Evolutionary conservation across 495 filamentous ascomycete species (phyloP).

Genomic region (Corynascus novoguineensis): DNA sequence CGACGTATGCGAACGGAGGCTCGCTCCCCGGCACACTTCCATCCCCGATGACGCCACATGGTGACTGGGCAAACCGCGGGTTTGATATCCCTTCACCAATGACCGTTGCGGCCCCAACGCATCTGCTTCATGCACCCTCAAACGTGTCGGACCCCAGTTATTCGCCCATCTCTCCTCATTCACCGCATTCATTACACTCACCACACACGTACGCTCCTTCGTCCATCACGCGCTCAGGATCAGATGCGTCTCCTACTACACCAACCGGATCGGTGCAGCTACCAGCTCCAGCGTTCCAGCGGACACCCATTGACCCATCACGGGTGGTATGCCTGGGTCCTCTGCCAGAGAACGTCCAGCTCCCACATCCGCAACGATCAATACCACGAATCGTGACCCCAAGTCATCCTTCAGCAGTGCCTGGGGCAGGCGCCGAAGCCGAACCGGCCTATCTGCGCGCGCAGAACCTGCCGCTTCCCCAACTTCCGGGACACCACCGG

Average conservation of each 20-base stretch:
- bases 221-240: slow-evolving; percentile 33
- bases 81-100: slow-evolving; percentile 39
- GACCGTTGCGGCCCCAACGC: slow-evolving; percentile 29
- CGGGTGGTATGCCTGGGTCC: slow-evolving; percentile 48
- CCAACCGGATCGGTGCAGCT: slow-evolving; percentile 24
- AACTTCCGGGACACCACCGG: slow-evolving; percentile 16
- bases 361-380: slow-evolving; percentile 34
- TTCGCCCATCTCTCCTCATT: slow-evolving; percentile 35
- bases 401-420: slow-evolving; percentile 23
- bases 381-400: slow-evolving; percentile 36
- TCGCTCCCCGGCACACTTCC: slow-evolving; percentile 36
- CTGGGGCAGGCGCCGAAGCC: neutral
- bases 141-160: slow-evolving; percentile 27
- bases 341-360: slow-evolving; percentile 44
- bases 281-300: slow-evolving; percentile 36
- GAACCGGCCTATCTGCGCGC: slow-evolving; percentile 13
- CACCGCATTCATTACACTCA: slow-evolving; percentile 25
- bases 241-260: slow-evolving; percentile 29
- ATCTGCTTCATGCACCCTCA: slow-evolving; percentile 14
- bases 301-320: slow-evolving; percentile 45
- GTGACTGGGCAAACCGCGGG: slow-evolving; percentile 36
- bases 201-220: slow-evolving; percentile 29
- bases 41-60: slow-evolving; percentile 42
- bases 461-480: slow-evolving; percentile 14
- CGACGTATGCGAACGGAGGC: slow-evolving; percentile 37